A percentile compares a stretch with the other conserved stretches of the same genome.
Evolutionary conservation across 2,329 filamentous ascomycete species (phyloP).

Genomic region (Cercospora sp.): DNA sequence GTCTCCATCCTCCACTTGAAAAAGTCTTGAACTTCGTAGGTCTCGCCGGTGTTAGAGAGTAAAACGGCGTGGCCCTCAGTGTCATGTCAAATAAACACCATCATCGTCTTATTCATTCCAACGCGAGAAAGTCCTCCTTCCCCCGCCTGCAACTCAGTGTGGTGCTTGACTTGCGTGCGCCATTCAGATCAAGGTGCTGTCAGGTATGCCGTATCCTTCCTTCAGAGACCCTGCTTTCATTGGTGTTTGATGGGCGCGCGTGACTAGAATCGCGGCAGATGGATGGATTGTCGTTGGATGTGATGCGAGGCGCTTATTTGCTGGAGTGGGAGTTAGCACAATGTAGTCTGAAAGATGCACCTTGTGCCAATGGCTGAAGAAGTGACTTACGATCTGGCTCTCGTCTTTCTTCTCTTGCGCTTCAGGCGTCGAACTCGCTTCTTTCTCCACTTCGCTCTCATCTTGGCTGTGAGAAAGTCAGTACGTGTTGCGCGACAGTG

Average conservation of each 20-base stretch:
- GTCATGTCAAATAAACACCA: slow-evolving; percentile 14
- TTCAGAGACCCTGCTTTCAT: slow-evolving; percentile 34
- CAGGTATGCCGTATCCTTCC: slow-evolving; percentile 38
- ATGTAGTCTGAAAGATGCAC: background rate
- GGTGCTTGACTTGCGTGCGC: slow-evolving; percentile 12
- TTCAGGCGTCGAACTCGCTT: slow-evolving; percentile 99
- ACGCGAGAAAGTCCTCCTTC: slow-evolving; percentile 22
- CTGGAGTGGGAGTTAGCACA: slow-evolving; percentile 32
- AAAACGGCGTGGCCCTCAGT: slow-evolving; percentile 14
- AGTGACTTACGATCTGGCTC: slow-evolving; percentile 82
- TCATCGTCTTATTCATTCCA: slow-evolving; percentile 24
- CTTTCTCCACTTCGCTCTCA: slow-evolving; percentile 99
- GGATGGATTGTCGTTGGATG: slow-evolving; percentile 23
- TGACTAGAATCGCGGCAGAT: slow-evolving; percentile 35
- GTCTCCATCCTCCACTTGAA: slow-evolving; percentile 4
- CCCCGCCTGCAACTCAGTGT: slow-evolving; percentile 24
- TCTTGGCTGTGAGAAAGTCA: slow-evolving; percentile 47
- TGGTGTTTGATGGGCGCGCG: slow-evolving; percentile 32
- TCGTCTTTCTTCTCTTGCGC: slow-evolving; percentile 99
- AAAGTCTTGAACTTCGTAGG: slow-evolving; percentile 7
- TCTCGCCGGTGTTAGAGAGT: slow-evolving; percentile 36
- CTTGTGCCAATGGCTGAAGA: background rate
- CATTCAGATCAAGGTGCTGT: slow-evolving; percentile 31
- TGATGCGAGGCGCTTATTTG: slow-evolving; percentile 50
- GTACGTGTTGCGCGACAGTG: slow-evolving; percentile 1